Evolutionary conservation across 371 early-diverging fungal genomes (phyloP), one percentile per base, ranked within the genome.

Genomic region (Mucor lusitanicus): DNA sequence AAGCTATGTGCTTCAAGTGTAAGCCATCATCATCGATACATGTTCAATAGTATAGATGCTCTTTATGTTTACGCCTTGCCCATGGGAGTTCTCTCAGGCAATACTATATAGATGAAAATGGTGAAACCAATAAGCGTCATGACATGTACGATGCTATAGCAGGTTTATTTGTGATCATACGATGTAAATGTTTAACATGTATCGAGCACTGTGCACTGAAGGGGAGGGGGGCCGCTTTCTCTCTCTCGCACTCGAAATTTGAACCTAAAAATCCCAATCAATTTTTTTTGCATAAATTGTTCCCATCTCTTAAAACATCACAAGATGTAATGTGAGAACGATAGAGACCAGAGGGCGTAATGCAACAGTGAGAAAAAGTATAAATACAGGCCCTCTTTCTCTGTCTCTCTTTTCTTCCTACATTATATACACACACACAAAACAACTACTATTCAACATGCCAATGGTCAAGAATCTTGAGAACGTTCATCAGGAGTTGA

Each of bases 401-500:
- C n/a, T n/a, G n/a, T n/a, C n/a, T n/a, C 30, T 30, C 30, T 50
- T 23, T 23, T 23, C 3, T 12, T 25, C 23, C 25, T 50, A 3
- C 25, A 21, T 37, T 37, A 37, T 37, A 37, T 37, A 37, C 37
- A 37, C 8, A 35, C 13, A 37, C 13, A 37, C 13, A 37, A 2
- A 68, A 3, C 28, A 42, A 42, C 12, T 39, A 32, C 40, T 21
- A 27, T 27, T 32, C 40, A 70, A 70, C 33, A 72, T 72, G 72
- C 72, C 72, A 9, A 72, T 72, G 72, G 69, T 72, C 39, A 68
- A 72, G 46, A 68, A 58, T 64, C 71, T 78, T 64, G 75, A 75
- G 55, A 60, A 72, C 44, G 73, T 79, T 55, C 80, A 79, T 62
- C 64, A 76, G 23, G 75, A 79, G 69, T 67, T 82, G 64, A 69